These are phyloP conservation scores for Talaromyces sp. DNA, from an alignment of 2,329 filamentous ascomycete genomes.

Conservation along the genomic window DNA sequence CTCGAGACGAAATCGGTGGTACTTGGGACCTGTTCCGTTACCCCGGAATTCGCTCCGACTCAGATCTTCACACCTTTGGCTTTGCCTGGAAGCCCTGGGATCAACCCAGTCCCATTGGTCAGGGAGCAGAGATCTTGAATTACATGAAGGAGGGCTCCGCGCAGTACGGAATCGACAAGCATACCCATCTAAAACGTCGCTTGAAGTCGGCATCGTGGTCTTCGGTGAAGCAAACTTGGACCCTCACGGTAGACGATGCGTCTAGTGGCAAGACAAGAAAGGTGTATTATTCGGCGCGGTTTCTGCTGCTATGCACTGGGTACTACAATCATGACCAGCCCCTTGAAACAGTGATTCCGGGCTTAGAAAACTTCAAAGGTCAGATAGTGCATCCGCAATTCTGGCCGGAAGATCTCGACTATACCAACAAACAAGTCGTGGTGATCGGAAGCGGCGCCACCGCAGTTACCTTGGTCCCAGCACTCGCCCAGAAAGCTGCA, in stretches of 20 bases:
- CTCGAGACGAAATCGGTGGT: constrained; percentile 43
- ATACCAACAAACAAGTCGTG: constrained; percentile 57
- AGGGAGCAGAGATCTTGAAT: constrained; percentile 40
- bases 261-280: neutral
- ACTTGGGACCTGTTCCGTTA: constrained; percentile 51
- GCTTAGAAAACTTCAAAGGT: constrained; percentile 57
- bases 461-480: constrained; percentile 64
- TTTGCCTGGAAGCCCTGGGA: constrained; percentile 63
- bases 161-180: constrained; percentile 43
- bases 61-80: constrained; percentile 52
- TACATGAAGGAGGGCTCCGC: constrained; percentile 45
- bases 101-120: constrained; percentile 40
- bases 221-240: neutral
- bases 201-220: neutral
- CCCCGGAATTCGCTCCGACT: constrained; percentile 48
- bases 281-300: neutral
- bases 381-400: constrained; percentile 59
- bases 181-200: neutral
- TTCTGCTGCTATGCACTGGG: neutral
- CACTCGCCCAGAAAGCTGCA: constrained; percentile 53
- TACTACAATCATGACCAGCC: neutral
- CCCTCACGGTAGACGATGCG: neutral
- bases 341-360: constrained; percentile 53
- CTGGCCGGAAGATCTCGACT: constrained; percentile 60
- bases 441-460: constrained; percentile 69